Conservation (phyloP, 2,329 filamentous ascomycete species). For the Fusarium nelsonii region DNA sequence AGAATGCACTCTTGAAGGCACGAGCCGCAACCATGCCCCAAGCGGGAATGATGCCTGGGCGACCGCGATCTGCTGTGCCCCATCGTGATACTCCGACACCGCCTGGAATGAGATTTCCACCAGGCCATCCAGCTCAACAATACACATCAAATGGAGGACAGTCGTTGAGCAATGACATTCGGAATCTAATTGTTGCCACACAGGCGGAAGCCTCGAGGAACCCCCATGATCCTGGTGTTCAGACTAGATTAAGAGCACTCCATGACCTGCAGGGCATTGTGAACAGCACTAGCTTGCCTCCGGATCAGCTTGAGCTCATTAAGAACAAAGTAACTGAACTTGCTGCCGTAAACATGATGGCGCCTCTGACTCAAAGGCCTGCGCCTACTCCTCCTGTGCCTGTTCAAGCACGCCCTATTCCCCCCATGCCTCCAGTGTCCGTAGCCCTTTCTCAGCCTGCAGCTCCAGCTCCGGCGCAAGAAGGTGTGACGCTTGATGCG, state of each 20-base stretch:
- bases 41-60: slow-evolving; percentile 60
- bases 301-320: slow-evolving; percentile 85
- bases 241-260: slow-evolving; percentile 85
- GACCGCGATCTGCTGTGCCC: slow-evolving; percentile 64
- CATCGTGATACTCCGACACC: slow-evolving; percentile 82
- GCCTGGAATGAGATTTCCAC: slow-evolving; percentile 60
- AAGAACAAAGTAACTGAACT: slow-evolving; percentile 87
- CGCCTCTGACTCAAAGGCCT: slow-evolving; percentile 58
- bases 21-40: slow-evolving; percentile 69
- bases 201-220: slow-evolving; percentile 80
- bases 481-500: slow-evolving; percentile 66
- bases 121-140: slow-evolving; percentile 46
- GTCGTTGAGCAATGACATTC: slow-evolving; percentile 83
- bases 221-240: slow-evolving; percentile 79
- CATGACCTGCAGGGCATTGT: slow-evolving; percentile 82
- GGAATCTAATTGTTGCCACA: slow-evolving; percentile 78
- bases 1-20: slow-evolving; percentile 92
- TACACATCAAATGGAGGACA: slow-evolving; percentile 52
- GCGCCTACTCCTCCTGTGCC: slow-evolving; percentile 54
- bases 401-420: slow-evolving; percentile 50
- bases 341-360: slow-evolving; percentile 71
- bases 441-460: slow-evolving; percentile 51
- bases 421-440: slow-evolving; percentile 53
- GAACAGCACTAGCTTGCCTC: slow-evolving; percentile 80
- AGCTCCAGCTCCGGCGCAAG: slow-evolving; percentile 50